Evolutionary conservation across 495 filamentous ascomycete species (phyloP), one percentile per base, ranked within the genome.

Genomic region (Neurospora tetraspora): DNA sequence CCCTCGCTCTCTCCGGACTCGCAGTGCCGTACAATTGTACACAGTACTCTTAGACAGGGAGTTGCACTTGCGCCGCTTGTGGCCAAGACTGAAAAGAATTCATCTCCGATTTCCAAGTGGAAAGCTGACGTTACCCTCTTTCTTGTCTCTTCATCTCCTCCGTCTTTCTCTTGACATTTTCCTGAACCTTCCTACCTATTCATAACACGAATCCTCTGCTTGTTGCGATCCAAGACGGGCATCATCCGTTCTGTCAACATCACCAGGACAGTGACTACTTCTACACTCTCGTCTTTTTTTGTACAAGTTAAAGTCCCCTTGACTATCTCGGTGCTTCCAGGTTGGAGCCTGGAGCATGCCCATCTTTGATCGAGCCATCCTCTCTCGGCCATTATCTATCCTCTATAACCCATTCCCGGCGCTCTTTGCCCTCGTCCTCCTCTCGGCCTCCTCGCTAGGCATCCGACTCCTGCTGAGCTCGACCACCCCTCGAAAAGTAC

Each of bases 281-380:
- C 31, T 34, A 38, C 37, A 40, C 34, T 71, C 70, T 72, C 37
- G 69, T 68, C 72, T 10, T 20, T 47, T 47, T 20, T 7, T 59
- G 20, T 27, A 53, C 47, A 59, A 27, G 47, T 34, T 4, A 34
- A 5, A 34, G 31, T 14, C 38, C 8, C 65, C 70, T 34, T 65
- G 53, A 65, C 27, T 18, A 18, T 34, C 27, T 65, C 14, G 27
- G 23, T 31, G 53, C 40, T 65, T 65, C 78, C 77, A 74, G 78
- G 76, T 70, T 31, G 70, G 27, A 14, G 69, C 73, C 76, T 76
- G 76, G 76, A 76, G 76, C 75, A 78, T 80, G 75, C 74, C 72
- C 74, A 72, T 77, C 36, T 69, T 70, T 53, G 47, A 59, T 68
- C 42, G 70, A 68, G 27, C 36, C 70, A 70, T 77, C 43, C 74